These are phyloP conservation scores for Funneliformis mosseae DNA, from an alignment of 192 early-diverging fungal species.

Conservation along the genomic window DNA sequence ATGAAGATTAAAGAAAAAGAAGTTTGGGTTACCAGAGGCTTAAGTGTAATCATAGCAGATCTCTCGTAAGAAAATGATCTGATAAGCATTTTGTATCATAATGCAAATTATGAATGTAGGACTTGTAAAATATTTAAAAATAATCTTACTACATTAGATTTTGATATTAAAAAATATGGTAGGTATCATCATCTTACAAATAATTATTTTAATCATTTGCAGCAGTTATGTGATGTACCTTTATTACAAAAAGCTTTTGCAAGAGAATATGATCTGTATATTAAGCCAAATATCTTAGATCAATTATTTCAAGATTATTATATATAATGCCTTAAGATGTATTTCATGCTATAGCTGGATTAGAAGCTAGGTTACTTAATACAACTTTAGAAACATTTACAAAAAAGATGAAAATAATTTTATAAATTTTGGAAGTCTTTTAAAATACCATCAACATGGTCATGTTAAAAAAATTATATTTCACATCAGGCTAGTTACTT, in stretches of 20 bases:
- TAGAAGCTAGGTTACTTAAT: background rate
- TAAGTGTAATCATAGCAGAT: background rate
- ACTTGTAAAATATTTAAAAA: background rate
- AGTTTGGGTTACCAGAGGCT: background rate
- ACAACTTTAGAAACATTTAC: background rate
- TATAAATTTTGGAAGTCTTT: background rate
- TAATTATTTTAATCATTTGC: constrained; percentile 1
- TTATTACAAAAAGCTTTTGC: background rate
- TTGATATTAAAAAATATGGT: background rate
- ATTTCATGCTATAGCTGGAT: constrained; percentile 1
- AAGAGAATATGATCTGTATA: background rate
- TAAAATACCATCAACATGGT: background rate
- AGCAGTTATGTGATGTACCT: background rate
- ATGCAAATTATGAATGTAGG: background rate
- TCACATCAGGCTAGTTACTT: background rate
- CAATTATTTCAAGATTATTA: background rate
- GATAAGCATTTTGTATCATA: background rate
- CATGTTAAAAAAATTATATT: background rate
- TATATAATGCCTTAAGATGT: background rate
- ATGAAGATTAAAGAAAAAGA: background rate
- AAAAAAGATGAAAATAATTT: background rate
- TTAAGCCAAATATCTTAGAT: background rate
- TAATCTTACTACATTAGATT: background rate
- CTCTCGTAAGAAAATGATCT: background rate
- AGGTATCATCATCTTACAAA: constrained; percentile 4